Evolutionary conservation across 208 protist genomes (phyloP).

Genomic region (Leishmania martiniquensis): DNA sequence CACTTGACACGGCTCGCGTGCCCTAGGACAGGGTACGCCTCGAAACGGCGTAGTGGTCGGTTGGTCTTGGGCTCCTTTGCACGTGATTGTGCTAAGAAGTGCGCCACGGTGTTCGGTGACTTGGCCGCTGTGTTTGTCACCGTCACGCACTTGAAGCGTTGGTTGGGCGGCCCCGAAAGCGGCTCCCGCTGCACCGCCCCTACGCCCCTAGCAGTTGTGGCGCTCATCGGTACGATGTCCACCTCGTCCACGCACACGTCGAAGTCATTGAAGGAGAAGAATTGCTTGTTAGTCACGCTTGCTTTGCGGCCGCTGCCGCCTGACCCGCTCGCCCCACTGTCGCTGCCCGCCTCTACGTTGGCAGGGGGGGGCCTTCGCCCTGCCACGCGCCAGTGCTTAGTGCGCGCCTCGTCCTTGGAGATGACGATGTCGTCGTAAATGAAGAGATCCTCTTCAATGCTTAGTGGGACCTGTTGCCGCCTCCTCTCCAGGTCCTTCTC

Average conservation of each 20-base stretch:
- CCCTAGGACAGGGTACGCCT: constrained; percentile 42
- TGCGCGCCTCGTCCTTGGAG: constrained; percentile 67
- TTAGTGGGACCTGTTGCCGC: constrained; percentile 49
- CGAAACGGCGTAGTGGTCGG: constrained; percentile 45
- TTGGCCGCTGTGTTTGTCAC: constrained; percentile 39
- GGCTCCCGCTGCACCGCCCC: constrained; percentile 7
- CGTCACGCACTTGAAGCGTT: constrained; percentile 16
- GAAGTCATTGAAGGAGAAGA: constrained; percentile 88
- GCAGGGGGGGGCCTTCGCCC: constrained; percentile 53
- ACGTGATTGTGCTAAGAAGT: constrained; percentile 12
- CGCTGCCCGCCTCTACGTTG: not conserved
- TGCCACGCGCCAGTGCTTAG: constrained; percentile 74
- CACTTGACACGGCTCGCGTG: constrained; percentile 88
- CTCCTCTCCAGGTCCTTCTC: constrained; percentile 81
- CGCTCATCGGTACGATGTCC: constrained; percentile 43
- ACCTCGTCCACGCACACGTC: constrained; percentile 85
- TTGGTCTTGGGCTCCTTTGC: constrained; percentile 6
- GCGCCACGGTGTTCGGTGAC: constrained; percentile 39
- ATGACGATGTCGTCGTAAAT: constrained; percentile 89
- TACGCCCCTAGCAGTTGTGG: not conserved
- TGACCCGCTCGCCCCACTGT: not conserved
- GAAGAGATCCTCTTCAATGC: constrained; percentile 78
- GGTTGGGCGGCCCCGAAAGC: not conserved
- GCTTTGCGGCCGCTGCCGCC: not conserved
- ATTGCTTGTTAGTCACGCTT: constrained; percentile 10